A percentile compares a stretch with the other conserved stretches of the same genome.
Evolutionary conservation across 2,329 filamentous ascomycete genomes (phyloP).

Genomic region (Tolypocladium tropicale): DNA sequence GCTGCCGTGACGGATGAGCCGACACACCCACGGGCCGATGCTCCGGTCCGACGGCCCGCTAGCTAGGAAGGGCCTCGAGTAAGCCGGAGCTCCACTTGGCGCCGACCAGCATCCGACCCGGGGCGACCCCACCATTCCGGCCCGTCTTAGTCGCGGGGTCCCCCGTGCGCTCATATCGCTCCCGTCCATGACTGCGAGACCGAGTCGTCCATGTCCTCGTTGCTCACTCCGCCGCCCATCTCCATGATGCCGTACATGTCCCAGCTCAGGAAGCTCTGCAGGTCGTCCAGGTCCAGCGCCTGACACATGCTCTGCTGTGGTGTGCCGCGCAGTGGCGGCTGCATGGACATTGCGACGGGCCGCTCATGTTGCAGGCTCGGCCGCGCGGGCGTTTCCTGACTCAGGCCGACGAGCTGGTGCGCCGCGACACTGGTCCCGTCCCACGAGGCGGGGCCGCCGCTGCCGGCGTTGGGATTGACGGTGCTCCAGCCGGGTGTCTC

Average conservation of each 20-base stretch:
- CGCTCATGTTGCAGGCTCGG: conserved; percentile 27
- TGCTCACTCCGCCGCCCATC: conserved; percentile 24
- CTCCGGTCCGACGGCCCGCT: conserved; percentile 4
- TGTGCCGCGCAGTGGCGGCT: conserved; percentile 5
- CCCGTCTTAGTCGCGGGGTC: too few relatives aligned
- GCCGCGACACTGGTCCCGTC: conserved; percentile 15
- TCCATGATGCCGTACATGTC: conserved; percentile 31
- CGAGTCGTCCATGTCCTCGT: conserved; percentile 23
- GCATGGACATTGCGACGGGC: conserved; percentile 16
- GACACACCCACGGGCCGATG: too few relatives aligned
- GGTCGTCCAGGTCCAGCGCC: conserved; percentile 25
- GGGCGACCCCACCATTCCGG: conserved; percentile 1
- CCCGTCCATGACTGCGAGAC: conserved; percentile 19
- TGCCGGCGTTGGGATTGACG: conserved; percentile 9
- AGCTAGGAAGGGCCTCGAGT: neutral
- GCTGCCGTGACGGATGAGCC: too few relatives aligned
- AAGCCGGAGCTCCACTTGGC: too few relatives aligned
- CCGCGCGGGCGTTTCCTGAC: conserved; percentile 13
- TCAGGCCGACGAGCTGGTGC: conserved; percentile 14
- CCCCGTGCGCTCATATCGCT: conserved; percentile 4
- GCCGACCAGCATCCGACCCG: too few relatives aligned
- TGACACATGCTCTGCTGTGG: conserved; percentile 20
- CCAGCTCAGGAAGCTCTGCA: conserved; percentile 28
- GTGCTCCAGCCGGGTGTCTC: conserved; percentile 11
- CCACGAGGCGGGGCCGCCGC: conserved; percentile 11